A percentile compares a stretch with the other conserved stretches of the same genome.
These are phyloP conservation scores for Vitellaria paradoxa DNA, from an alignment of 179 eudicot genomes.

Conservation along the genomic window DNA sequence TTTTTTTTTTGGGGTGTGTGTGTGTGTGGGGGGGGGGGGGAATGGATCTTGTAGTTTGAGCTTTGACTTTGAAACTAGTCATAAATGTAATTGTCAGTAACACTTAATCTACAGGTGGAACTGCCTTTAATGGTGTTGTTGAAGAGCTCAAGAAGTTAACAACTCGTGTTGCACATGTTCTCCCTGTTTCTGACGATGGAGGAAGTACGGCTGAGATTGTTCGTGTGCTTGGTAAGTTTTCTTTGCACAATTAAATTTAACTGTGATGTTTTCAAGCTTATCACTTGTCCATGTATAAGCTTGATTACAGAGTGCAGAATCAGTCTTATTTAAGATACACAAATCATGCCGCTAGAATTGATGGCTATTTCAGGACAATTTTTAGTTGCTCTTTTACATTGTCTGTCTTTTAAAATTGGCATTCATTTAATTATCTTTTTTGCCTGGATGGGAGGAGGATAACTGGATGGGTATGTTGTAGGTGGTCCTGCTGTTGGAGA, in stretches of 20 bases:
- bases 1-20: neutral
- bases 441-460: conserved; percentile 1
- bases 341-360: neutral
- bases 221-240: conserved; percentile 82
- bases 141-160: conserved; percentile 95
- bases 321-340: neutral
- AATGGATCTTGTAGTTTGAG: neutral
- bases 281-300: neutral
- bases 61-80: neutral
- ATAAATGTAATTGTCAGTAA: neutral
- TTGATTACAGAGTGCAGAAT: neutral
- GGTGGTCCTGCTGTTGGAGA: conserved; percentile 99
- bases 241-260: neutral
- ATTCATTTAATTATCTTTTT: neutral
- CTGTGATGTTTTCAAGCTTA: neutral
- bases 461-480: conserved; percentile 27
- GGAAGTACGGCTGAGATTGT: conserved; percentile 99
- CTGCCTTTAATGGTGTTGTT: conserved; percentile 92
- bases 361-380: neutral
- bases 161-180: conserved; percentile 87
- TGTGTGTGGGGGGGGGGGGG: neutral
- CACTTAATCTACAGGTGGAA: conserved; percentile 58
- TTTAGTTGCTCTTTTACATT: neutral
- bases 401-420: neutral
- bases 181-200: conserved; percentile 98